phyloP scores from a whole-genome alignment of 805 yeast genomes.

The Hanseniaspora meyeri region DNA sequence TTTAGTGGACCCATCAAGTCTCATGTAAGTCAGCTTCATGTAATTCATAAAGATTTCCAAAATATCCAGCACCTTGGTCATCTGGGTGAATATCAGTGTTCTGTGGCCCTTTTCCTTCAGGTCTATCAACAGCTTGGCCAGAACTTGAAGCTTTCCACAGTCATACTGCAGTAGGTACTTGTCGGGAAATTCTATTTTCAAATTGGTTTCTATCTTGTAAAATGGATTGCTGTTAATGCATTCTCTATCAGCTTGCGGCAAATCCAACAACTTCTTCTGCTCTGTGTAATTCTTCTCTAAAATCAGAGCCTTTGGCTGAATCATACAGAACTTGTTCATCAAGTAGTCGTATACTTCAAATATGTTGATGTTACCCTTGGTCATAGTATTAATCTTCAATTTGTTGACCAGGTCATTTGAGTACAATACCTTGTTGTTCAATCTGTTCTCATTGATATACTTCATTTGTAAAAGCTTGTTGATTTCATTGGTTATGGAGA shows the following conservation, averaged over 20 bases:
- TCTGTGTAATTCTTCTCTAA: conserved; percentile 42
- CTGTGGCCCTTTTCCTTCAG: conserved; percentile 81
- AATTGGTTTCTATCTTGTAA: conserved; percentile 72
- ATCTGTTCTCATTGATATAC: conserved; percentile 55
- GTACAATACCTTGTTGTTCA: conserved; percentile 52
- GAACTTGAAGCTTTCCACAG: conserved; percentile 87
- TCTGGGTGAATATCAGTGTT: conserved; percentile 90
- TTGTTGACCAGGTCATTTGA: conserved; percentile 45
- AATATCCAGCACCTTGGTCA: conserved; percentile 92
- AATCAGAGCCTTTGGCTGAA: conserved; percentile 78
- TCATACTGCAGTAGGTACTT: conserved; percentile 84
- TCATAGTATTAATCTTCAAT: conserved; percentile 29
- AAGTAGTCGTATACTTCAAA: conserved; percentile 33
- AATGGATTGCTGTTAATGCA: conserved; percentile 34
- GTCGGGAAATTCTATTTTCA: conserved; percentile 92
- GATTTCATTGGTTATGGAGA: conserved; percentile 40
- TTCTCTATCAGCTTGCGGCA: conserved; percentile 30
- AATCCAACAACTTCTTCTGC: conserved; percentile 23
- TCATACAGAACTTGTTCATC: conserved; percentile 66
- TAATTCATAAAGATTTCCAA: conserved; percentile 85
- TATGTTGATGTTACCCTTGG: conserved; percentile 27
- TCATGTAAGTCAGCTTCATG: conserved; percentile 86
- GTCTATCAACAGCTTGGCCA: conserved; percentile 63
- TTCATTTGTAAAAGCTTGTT: conserved; percentile 43
- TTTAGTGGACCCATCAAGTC: conserved; percentile 94